Evolutionary conservation across 176 grass and related monocot species (phyloP).

Genomic region (Typha latifolia): DNA sequence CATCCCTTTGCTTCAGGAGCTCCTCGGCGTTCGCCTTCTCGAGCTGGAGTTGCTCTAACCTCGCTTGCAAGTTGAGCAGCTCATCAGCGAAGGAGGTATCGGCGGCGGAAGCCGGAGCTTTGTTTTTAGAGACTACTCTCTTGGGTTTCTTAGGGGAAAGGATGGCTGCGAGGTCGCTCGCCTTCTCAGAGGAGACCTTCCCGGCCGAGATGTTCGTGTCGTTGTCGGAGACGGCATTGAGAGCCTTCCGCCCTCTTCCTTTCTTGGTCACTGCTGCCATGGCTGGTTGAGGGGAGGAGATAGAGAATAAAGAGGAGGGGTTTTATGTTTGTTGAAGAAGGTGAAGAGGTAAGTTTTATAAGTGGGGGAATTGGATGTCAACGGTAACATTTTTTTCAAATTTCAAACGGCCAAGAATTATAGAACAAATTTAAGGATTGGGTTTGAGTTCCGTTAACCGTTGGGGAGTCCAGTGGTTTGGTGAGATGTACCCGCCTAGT

Average conservation of each 20-base stretch:
- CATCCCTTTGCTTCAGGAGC: slow-evolving; percentile 57
- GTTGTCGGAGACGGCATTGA: slow-evolving; percentile 47
- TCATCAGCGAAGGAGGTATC: slow-evolving; percentile 28
- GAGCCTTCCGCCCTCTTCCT: slow-evolving; percentile 47
- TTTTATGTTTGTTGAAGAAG: neutral
- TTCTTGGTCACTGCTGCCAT: slow-evolving; percentile 34
- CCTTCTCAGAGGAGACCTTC: slow-evolving; percentile 17
- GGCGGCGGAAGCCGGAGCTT: neutral
- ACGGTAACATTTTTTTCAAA: slow-evolving; percentile 43
- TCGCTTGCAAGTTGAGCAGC: slow-evolving; percentile 54
- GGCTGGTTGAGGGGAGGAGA: neutral
- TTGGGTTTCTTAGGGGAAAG: slow-evolving; percentile 34
- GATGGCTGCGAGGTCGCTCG: neutral
- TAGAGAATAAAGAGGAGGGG: neutral
- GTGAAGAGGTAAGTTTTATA: slow-evolving; percentile 10
- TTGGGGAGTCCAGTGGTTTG: neutral
- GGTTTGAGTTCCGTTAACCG: slow-evolving; percentile 7
- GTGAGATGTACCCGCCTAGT: too few relatives aligned
- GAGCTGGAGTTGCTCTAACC: slow-evolving; percentile 57
- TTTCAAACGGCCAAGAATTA: slow-evolving; percentile 22
- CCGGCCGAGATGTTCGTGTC: slow-evolving; percentile 68
- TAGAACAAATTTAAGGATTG: slow-evolving; percentile 8
- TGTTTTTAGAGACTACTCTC: slow-evolving; percentile 23
- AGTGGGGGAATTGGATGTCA: neutral
- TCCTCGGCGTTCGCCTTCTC: slow-evolving; percentile 76